These are phyloP conservation scores for Thelonectria rubi DNA, from an alignment of 2,329 filamentous ascomycete genomes.

Conservation along the genomic window DNA sequence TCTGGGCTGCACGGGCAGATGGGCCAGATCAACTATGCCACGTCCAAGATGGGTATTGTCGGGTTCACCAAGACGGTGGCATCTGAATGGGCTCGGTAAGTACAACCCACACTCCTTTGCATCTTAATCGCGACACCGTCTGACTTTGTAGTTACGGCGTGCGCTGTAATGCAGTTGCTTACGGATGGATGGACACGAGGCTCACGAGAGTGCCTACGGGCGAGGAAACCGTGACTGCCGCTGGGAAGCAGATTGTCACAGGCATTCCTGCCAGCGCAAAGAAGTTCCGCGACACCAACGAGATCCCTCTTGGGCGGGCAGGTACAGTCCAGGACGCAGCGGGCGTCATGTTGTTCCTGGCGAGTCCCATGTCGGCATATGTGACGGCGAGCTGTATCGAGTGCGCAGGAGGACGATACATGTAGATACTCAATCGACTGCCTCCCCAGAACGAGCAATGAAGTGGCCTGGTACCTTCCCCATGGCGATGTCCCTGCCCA, in stretches of 20 bases:
- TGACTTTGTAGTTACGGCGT: neutral
- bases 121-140: neutral
- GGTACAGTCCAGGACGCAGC: slow-evolving; percentile 7
- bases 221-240: neutral
- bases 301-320: slow-evolving; percentile 7
- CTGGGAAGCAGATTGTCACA: neutral
- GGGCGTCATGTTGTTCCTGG: slow-evolving; percentile 3
- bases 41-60: slow-evolving; percentile 79
- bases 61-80: slow-evolving; percentile 84
- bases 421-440: neutral
- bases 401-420: slow-evolving; percentile 10
- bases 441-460: no score
- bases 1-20: slow-evolving; percentile 82
- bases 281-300: slow-evolving; percentile 1
- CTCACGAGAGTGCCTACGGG: neutral
- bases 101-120: neutral
- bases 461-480: no score
- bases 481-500: no score
- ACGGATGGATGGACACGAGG: slow-evolving; percentile 14
- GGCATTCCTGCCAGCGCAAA: neutral
- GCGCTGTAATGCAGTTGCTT: slow-evolving; percentile 7
- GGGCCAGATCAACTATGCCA: slow-evolving; percentile 82
- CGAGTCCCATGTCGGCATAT: slow-evolving; percentile 7
- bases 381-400: slow-evolving; percentile 7
- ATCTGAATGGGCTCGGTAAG: slow-evolving; percentile 74